phyloP scores from a whole-genome alignment of 2,329 filamentous ascomycete species.

The Cadophora gregata region DNA sequence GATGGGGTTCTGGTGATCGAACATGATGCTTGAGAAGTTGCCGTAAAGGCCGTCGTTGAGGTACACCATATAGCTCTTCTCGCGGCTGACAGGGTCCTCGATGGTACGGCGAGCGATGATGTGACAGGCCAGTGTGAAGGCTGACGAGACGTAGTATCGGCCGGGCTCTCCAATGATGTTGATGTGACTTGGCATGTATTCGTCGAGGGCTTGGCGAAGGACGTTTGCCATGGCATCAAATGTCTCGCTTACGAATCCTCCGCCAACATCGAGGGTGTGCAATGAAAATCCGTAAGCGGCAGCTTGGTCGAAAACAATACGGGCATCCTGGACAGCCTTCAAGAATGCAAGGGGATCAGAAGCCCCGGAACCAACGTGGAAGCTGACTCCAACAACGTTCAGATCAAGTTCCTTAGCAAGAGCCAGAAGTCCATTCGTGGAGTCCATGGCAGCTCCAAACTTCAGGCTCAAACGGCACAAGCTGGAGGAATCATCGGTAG shows the following conservation, averaged over 20 bases:
- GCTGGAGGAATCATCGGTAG: conserved; percentile 94
- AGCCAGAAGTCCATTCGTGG: conserved; percentile 76
- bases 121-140: conserved; percentile 94
- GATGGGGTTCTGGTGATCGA: conserved; percentile 92
- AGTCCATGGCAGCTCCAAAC: conserved; percentile 90
- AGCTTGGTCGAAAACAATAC: conserved; percentile 87
- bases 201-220: conserved; percentile 79
- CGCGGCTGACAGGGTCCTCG: conserved; percentile 67
- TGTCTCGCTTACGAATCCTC: conserved; percentile 88
- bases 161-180: conserved; percentile 95
- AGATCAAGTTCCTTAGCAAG: conserved; percentile 83
- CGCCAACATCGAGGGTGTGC: conserved; percentile 90
- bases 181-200: conserved; percentile 80
- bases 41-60: conserved; percentile 97
- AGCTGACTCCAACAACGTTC: conserved; percentile 94
- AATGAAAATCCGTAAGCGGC: conserved; percentile 76
- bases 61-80: conserved; percentile 92
- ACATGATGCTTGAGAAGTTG: conserved; percentile 99
- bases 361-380: conserved; percentile 96
- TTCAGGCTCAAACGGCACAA: conserved; percentile 96
- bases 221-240: conserved; percentile 90
- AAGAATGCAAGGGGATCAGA: conserved; percentile 91
- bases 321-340: conserved; percentile 89
- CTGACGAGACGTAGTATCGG: conserved; percentile 91
- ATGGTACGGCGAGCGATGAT: conserved; percentile 94